These are phyloP conservation scores for Pseudohalonectria lignicola DNA, from an alignment of 2,329 filamentous ascomycete genomes.

Conservation along the genomic window DNA sequence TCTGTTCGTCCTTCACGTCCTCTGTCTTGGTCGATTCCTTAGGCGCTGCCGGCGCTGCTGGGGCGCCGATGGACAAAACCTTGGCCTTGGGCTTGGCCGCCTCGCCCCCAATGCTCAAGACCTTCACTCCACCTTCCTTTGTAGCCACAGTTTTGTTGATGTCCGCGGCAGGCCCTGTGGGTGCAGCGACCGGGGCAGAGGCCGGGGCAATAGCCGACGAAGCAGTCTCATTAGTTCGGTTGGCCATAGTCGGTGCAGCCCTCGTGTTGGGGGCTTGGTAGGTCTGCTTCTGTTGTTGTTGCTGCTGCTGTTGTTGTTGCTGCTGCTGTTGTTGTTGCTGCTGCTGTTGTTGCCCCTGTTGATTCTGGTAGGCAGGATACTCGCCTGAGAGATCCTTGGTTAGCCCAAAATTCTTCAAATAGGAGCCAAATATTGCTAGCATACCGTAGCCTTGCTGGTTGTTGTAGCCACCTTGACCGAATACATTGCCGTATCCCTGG, in stretches of 20 bases:
- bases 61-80: constrained; percentile 60
- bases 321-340: constrained; percentile 29
- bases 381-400: constrained; percentile 23
- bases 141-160: constrained; percentile 38
- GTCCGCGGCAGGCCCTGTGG: constrained; percentile 26
- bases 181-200: constrained; percentile 20
- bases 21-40: constrained; percentile 24
- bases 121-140: constrained; percentile 50
- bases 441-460: constrained; percentile 38
- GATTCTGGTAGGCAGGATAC: constrained; percentile 37
- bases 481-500: constrained; percentile 24
- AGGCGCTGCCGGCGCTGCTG: constrained; percentile 23
- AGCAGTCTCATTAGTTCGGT: constrained; percentile 42
- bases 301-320: constrained; percentile 32
- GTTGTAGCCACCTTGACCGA: constrained; percentile 30
- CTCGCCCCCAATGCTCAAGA: constrained; percentile 51
- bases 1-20: constrained; percentile 34
- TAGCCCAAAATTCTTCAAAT: constrained; percentile 5
- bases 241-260: constrained; percentile 51
- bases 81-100: constrained; percentile 43
- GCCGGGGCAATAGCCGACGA: too few relatives aligned
- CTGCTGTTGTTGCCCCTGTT: constrained; percentile 28
- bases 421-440: not conserved
- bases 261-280: constrained; percentile 21
- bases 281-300: constrained; percentile 25